Conservation (phyloP, 768 basidiomycete genomes). For the Neoboletus magnificus region DNA sequence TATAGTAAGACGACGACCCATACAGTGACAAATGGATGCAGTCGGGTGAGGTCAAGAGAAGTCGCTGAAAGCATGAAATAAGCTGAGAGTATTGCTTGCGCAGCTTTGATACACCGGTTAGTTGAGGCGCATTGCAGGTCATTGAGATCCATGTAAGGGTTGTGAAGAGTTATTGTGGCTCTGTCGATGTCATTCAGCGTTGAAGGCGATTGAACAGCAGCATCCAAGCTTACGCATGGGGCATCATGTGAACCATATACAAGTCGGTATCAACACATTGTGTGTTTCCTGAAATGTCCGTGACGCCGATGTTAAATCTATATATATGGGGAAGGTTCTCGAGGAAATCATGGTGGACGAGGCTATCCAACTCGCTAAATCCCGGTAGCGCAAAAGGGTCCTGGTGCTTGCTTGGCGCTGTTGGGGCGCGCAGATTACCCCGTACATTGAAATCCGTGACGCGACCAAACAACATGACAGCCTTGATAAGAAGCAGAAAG, state of each 20-base stretch:
- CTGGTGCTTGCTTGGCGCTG: constrained; percentile 65
- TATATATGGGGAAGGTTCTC: constrained; percentile 66
- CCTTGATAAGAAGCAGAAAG: constrained; percentile 77
- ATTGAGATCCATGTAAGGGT: constrained; percentile 74
- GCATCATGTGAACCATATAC: constrained; percentile 83
- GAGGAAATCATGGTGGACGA: constrained; percentile 66
- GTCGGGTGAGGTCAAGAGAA: constrained; percentile 71
- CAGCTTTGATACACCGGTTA: constrained; percentile 67
- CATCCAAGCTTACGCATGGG: constrained; percentile 64
- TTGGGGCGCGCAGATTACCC: constrained; percentile 62
- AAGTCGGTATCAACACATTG: constrained; percentile 74
- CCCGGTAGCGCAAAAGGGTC: constrained; percentile 67
- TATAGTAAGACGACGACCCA: constrained; percentile 26
- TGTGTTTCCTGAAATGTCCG: constrained; percentile 52
- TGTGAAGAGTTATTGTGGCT: constrained; percentile 86
- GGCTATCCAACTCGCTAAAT: constrained; percentile 66
- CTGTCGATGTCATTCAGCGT: constrained; percentile 37
- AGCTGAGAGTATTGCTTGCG: constrained; percentile 67
- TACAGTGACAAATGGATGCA: constrained; percentile 83
- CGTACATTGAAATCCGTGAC: constrained; percentile 86
- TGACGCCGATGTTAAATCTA: constrained; percentile 61
- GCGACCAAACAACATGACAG: constrained; percentile 78
- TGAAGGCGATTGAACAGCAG: constrained; percentile 1
- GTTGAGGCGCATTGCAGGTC: constrained; percentile 66
- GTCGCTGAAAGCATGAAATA: constrained; percentile 80